phyloP scores from a whole-genome alignment of 176 grass and related monocot species.

The Carex myosuroides region DNA sequence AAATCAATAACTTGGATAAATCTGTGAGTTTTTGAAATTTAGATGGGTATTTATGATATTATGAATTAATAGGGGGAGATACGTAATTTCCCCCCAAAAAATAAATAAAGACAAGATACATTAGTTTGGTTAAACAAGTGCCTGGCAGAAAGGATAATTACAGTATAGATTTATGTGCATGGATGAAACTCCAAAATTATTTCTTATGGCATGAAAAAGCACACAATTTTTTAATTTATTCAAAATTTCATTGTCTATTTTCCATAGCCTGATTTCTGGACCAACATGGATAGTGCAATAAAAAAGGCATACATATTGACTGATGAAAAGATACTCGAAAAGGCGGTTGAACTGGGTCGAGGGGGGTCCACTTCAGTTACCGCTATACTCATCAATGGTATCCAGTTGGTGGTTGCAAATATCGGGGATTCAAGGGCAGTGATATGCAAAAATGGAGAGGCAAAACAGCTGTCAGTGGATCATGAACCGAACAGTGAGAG shows the following conservation, averaged over 20 bases:
- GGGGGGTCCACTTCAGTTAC: constrained; percentile 96
- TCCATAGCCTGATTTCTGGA: constrained; percentile 82
- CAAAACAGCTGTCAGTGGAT: constrained; percentile 75
- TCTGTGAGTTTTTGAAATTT: too few relatives aligned
- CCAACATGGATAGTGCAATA: constrained; percentile 54
- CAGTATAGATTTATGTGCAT: not conserved
- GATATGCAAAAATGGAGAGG: constrained; percentile 63
- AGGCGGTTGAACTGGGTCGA: constrained; percentile 61
- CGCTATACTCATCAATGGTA: constrained; percentile 69
- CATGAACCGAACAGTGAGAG: constrained; percentile 75
- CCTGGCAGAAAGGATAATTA: not conserved
- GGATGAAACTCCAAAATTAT: not conserved
- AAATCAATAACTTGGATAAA: too few relatives aligned
- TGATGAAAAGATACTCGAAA: constrained; percentile 81
- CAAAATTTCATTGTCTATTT: not conserved
- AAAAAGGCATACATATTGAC: constrained; percentile 78
- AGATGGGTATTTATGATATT: too few relatives aligned
- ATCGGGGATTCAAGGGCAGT: constrained; percentile 94
- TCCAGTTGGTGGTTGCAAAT: constrained; percentile 79
- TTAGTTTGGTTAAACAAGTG: not conserved
- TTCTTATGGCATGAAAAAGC: not conserved
- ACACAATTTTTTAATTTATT: not conserved
- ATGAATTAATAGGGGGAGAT: too few relatives aligned
- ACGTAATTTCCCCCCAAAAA: not conserved
- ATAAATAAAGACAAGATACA: not conserved